A percentile compares a stretch with the other conserved stretches of the same genome.
These are phyloP conservation scores for Tagetes erecta DNA, from an alignment of 129 eudicot species.

Conservation along the genomic window DNA sequence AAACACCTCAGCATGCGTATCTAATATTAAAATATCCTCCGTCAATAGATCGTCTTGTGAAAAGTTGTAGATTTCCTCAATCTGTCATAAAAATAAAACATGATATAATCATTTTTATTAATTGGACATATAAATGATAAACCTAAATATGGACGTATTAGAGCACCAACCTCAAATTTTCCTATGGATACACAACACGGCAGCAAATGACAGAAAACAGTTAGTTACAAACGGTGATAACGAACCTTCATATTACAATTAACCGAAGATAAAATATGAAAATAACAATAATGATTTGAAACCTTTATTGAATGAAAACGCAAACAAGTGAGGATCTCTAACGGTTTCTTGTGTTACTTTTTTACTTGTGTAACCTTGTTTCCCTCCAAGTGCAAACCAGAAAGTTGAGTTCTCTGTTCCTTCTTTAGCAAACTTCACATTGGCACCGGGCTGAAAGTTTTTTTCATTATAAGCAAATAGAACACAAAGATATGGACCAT, in stretches of 20 bases:
- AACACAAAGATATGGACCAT: background rate
- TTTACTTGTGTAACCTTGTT: conserved; percentile 85
- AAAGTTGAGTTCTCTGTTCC: conserved; percentile 96
- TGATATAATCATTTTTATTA: background rate
- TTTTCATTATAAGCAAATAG: background rate
- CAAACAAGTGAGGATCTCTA: conserved; percentile 88
- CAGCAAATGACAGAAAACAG: conserved; percentile 30
- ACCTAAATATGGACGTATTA: background rate
- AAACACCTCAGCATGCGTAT: conserved; percentile 89
- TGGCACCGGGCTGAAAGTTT: conserved; percentile 70
- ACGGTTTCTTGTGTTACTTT: conserved; percentile 61
- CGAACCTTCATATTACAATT: background rate
- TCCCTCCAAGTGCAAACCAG: conserved; percentile 97
- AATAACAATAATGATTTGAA: background rate
- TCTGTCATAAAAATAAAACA: conserved; percentile 37
- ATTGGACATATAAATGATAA: background rate
- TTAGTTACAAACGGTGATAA: conserved; percentile 35
- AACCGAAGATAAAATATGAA: background rate
- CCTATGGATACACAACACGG: conserved; percentile 53
- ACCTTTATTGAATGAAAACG: conserved; percentile 74
- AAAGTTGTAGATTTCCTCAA: conserved; percentile 91
- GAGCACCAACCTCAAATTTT: conserved; percentile 74
- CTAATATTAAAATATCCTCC: conserved; percentile 85
- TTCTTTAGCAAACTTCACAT: conserved; percentile 83
- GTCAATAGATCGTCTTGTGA: conserved; percentile 96